Evolutionary conservation across 176 grass and related monocot species (phyloP), one percentile per base, ranked within the genome.

Genomic region (Ampelocalamus luodianensis): DNA sequence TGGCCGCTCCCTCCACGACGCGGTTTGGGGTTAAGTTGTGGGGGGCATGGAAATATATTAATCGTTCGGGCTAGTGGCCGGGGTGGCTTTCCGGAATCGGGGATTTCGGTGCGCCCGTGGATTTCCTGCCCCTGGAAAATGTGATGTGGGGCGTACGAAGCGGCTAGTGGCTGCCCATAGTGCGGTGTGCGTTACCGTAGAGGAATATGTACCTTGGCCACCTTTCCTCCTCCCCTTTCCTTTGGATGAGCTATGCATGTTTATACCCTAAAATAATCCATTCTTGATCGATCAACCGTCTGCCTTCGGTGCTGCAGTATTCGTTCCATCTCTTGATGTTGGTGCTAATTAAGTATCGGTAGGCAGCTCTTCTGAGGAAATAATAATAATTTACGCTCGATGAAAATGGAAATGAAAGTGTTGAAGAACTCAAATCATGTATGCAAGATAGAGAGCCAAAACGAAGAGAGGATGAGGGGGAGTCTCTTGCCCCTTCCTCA

Each of bases 181-280:
- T 90, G 88, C 72, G 65, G 7, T 71, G 43, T 50, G 87, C 39
- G 20, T 55, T 36, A 2, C 40, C 69, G 24, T 38, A 46, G 51
- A 11, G 18, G 77, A 90, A 82, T 90, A 82, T 82, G 79, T 86
- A 42, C 83, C 72, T 34, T 27, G 32, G 17, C 32, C 60, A 65
- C 14, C 7, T 8, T 37, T 34, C 6, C 56, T 7, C 1, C 8
- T 4, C 42, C 10, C 9, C 38, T 40, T 69, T 45, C 12, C 40
- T 48, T 68, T 42, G 26, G 69, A 36, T 67, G 59, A 87, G 37
- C n/a, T 77, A 44, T 68, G 24, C 34, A 42, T 18, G 77, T 70
- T 81, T 85, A 85, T 70, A 85, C 82, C 87, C 82, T 18, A 32
- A 50, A 68, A 85, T 66, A 84, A 84, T 68, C 69, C 37, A 0